Evolutionary conservation across 805 yeast species (phyloP).

Genomic region (Wickerhamomyces hampshirensis): DNA sequence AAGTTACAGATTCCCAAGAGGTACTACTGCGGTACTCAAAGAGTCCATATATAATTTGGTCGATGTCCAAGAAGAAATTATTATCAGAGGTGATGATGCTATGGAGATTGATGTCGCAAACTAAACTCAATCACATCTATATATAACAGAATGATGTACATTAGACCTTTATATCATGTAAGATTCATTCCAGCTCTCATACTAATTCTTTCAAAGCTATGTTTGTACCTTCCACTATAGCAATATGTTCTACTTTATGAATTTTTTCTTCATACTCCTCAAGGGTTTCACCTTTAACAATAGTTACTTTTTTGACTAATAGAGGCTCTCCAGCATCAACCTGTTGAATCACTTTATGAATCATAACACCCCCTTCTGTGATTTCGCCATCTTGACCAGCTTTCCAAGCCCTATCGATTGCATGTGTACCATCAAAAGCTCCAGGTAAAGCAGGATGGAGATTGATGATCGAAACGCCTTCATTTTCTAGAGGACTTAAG

Average conservation of each 20-base stretch:
- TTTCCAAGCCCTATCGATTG: slow-evolving; percentile 93
- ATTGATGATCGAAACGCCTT: slow-evolving; percentile 75
- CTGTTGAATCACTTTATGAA: slow-evolving; percentile 92
- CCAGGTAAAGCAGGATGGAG: slow-evolving; percentile 97
- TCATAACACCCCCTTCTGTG: slow-evolving; percentile 86
- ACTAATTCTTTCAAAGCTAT: slow-evolving; percentile 41
- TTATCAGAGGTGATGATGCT: slow-evolving; percentile 34
- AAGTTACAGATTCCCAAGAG: slow-evolving; percentile 82
- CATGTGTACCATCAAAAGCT: slow-evolving; percentile 94
- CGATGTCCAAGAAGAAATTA: slow-evolving; percentile 62
- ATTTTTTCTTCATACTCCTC: slow-evolving; percentile 81
- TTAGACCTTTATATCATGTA: neutral
- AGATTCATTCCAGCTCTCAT: no score
- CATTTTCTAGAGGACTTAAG: slow-evolving; percentile 56
- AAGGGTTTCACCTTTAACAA: slow-evolving; percentile 66
- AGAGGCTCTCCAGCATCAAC: slow-evolving; percentile 94
- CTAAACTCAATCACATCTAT: neutral
- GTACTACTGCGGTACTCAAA: slow-evolving; percentile 85
- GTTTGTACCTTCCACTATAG: slow-evolving; percentile 88
- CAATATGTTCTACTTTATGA: slow-evolving; percentile 79
- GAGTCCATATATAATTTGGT: slow-evolving; percentile 61
- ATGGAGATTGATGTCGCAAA: slow-evolving; percentile 46
- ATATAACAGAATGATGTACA: neutral
- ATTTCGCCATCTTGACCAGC: slow-evolving; percentile 86
- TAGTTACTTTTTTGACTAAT: slow-evolving; percentile 70